Conservation (phyloP, 441 rosid genomes). For the Kokia cookei region DNA sequence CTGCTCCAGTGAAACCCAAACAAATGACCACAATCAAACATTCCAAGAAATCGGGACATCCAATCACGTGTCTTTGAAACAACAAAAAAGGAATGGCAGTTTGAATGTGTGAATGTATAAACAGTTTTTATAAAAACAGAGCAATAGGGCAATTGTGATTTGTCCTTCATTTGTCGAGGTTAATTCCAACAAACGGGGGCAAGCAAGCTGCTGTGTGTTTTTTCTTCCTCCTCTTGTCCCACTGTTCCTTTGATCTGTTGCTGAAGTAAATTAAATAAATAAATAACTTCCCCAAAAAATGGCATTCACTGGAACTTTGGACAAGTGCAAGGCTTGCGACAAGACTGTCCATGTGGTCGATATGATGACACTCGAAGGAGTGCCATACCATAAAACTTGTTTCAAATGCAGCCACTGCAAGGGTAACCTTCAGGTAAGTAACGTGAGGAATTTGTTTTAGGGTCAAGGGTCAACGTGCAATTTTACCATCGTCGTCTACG, state of each 20-base stretch:
- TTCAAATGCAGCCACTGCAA: conserved; percentile 97
- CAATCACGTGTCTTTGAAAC: conserved; percentile 40
- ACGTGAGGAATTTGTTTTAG: too few species aligned
- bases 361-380: conserved; percentile 78
- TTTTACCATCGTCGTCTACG: too few species aligned
- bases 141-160: conserved; percentile 18
- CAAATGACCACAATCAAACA: conserved; percentile 3
- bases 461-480: too few species aligned
- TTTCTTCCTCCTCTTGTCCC: background rate
- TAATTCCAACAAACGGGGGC: background rate
- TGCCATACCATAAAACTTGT: conserved; percentile 88
- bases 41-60: conserved; percentile 38
- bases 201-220: background rate
- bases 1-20: conserved; percentile 21
- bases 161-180: background rate
- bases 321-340: conserved; percentile 92
- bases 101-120: too few species aligned
- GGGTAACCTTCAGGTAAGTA: conserved; percentile 73
- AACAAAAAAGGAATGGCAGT: background rate
- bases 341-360: conserved; percentile 88
- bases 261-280: background rate
- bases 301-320: conserved; percentile 89
- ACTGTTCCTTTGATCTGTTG: background rate
- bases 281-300: conserved; percentile 17
- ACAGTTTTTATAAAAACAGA: conserved; percentile 12